Evolutionary conservation across 164 flowering plant genomes (phyloP), one percentile per base, ranked within the genome.

Genomic region (Sedum album): DNA sequence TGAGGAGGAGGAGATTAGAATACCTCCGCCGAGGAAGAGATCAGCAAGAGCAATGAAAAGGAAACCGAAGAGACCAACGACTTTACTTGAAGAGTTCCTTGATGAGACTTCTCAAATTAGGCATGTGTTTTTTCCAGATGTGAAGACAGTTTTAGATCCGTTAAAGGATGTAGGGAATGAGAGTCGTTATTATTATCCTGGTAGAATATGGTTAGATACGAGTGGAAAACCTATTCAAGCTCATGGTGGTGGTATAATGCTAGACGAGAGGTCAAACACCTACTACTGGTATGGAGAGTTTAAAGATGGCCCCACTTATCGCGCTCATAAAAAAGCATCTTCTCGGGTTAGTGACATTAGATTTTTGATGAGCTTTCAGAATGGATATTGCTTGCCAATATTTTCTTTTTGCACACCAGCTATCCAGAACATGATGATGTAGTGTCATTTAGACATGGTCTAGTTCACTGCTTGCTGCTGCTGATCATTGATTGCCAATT

Each of bases 211-310:
- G 99, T 77, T 95, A 76, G 99, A 95, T 70, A 92, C 97, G 20
- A 95, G 89, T 42, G 97, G 98, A 65, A 84, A 85, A 73, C 91
- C 90, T 35, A 95, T 92, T 78, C 99, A 95, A 76, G 97, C 98
- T 60, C 99, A 95, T 77, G 99, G 99, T 66, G 99, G 99, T 35
- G 99, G 99, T 31, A 80, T 95, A 71, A 55, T 95, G 36, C 83
- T 85, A 76, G 96, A 82, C 73, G 76, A 82, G 70, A 83, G 72
- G 62, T 78, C 80, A 1, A 75, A 72, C 64, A 90, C 80, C 14
- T 95, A 87, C 78, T 95, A 88, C 73, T 95, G 99, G 99, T 95
- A 92, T 77, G 99, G 99, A 60, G 99, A 95, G 75, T 90, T 87
- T 73, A 95, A 95, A 79, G 94, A 95, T 75, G 99, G 99, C 14